phyloP scores from a whole-genome alignment of 306 rosid genomes.

The Styphnolobium japonicum region DNA sequence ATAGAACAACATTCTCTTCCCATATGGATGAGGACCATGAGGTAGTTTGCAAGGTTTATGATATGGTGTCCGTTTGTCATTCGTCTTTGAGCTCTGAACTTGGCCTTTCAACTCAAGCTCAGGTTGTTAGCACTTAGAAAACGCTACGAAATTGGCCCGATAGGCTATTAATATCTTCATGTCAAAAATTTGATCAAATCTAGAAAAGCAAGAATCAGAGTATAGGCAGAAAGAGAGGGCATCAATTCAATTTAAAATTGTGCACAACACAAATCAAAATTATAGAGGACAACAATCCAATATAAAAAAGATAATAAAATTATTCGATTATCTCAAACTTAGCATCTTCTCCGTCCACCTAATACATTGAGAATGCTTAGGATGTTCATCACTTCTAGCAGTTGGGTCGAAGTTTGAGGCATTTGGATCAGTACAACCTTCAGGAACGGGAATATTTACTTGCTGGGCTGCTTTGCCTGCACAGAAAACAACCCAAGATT shows the following conservation, averaged over 20 bases:
- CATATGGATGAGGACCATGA: no score
- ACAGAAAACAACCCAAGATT: not conserved
- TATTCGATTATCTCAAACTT: slow-evolving; percentile 33
- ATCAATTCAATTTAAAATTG: slow-evolving; percentile 23
- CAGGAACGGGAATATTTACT: slow-evolving; percentile 45
- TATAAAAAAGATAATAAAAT: slow-evolving; percentile 19
- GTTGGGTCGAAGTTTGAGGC: slow-evolving; percentile 59
- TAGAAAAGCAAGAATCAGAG: not conserved
- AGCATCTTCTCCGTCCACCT: slow-evolving; percentile 22
- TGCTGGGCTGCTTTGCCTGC: slow-evolving; percentile 66
- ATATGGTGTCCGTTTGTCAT: not conserved
- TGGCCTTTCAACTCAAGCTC: not conserved
- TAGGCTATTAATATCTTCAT: not conserved
- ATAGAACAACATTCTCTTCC: not conserved
- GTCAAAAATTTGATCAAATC: not conserved
- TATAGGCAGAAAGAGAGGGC: slow-evolving; percentile 10
- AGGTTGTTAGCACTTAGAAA: not conserved
- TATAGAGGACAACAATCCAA: slow-evolving; percentile 31
- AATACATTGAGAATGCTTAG: slow-evolving; percentile 40
- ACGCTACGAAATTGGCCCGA: no score
- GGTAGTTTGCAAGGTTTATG: not conserved
- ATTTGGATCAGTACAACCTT: slow-evolving; percentile 57
- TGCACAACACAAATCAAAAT: slow-evolving; percentile 38
- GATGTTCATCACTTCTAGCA: slow-evolving; percentile 61
- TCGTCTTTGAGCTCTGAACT: not conserved